phyloP scores from a whole-genome alignment of 257 asterid species.

The Solanum sejunctum region DNA sequence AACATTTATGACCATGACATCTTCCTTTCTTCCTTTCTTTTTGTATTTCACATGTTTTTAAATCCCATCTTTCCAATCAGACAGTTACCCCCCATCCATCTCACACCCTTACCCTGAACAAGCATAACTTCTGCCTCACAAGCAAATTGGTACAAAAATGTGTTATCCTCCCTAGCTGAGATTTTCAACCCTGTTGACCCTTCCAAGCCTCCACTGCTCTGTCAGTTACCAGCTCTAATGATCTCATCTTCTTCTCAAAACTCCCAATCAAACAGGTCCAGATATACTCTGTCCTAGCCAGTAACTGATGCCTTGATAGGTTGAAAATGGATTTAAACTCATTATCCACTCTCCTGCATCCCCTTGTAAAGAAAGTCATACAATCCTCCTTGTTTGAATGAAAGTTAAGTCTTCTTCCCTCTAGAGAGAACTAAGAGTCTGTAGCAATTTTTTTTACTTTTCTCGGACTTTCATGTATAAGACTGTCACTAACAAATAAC shows the following conservation, averaged over 20 bases:
- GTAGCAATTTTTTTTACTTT: neutral
- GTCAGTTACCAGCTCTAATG: neutral
- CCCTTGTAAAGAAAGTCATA: neutral
- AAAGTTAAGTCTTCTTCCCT: neutral
- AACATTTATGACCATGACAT: neutral
- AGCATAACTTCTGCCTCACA: neutral
- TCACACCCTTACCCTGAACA: neutral
- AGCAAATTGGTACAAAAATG: neutral
- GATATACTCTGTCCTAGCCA: neutral
- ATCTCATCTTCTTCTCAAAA: neutral
- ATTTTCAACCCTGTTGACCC: neutral
- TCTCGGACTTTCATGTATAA: neutral
- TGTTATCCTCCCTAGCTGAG: neutral
- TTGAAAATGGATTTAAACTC: neutral
- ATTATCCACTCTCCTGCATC: neutral
- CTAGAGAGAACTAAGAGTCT: neutral
- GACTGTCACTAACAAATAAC: neutral
- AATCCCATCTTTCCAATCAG: neutral
- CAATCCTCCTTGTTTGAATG: neutral
- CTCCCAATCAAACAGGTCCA: neutral
- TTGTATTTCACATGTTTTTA: neutral
- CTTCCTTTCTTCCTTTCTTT: neutral
- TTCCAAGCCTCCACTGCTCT: neutral
- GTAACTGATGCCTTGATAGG: neutral
- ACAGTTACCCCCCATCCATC: neutral